Conservation (phyloP, 495 filamentous ascomycete species). For the Neurospora tetraspora region DNA sequence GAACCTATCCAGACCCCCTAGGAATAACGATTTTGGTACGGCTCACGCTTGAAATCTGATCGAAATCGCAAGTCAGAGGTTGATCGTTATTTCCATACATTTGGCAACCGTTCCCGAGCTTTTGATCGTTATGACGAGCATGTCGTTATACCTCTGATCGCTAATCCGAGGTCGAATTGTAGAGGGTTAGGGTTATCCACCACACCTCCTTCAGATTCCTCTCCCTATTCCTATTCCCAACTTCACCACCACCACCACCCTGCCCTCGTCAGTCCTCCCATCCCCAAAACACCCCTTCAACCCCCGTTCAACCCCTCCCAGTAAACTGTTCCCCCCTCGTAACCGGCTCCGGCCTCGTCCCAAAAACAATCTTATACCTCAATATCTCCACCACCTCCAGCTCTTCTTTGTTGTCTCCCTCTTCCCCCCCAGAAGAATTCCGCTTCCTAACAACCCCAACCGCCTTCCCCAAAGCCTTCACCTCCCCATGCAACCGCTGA, state of each 20-base stretch:
- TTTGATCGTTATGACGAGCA: no score
- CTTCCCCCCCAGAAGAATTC: neutral
- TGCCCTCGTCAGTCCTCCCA: neutral
- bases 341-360: constrained; percentile 80
- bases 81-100: no score
- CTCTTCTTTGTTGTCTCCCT: constrained; percentile 20
- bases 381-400: constrained; percentile 73
- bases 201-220: no score
- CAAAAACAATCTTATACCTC: constrained; percentile 82
- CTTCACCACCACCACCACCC: neutral
- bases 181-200: no score
- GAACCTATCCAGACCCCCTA: no score
- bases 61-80: no score
- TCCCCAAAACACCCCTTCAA: neutral
- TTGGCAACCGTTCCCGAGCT: no score
- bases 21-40: no score
- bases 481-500: constrained; percentile 82
- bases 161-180: no score
- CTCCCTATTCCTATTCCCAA: no score
- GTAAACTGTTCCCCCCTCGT: neutral
- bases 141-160: no score
- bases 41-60: no score
- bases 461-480: constrained; percentile 71
- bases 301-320: neutral
- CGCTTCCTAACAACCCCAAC: constrained; percentile 57